These are phyloP conservation scores for Gonapodya sp. DNA, from an alignment of 192 early-diverging fungal species.

Conservation along the genomic window DNA sequence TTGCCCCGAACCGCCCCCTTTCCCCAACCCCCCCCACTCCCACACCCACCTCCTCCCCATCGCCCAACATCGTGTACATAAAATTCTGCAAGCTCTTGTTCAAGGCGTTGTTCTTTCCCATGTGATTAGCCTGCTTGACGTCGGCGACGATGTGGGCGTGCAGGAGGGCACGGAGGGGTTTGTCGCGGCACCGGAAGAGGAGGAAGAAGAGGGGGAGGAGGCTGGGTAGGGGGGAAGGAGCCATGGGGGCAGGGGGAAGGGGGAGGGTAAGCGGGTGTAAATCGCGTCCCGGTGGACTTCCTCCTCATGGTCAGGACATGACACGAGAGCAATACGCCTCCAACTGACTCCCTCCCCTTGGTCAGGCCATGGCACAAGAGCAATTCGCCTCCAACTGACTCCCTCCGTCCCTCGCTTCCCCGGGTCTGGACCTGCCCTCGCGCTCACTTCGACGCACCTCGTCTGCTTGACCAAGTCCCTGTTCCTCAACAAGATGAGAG, in stretches of 20 bases:
- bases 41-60: slow-evolving; percentile 34
- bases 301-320: too few relatives aligned
- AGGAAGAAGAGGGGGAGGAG: slow-evolving; percentile 91
- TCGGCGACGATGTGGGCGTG: slow-evolving; percentile 93
- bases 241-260: neutral
- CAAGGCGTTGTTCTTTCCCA: slow-evolving; percentile 91
- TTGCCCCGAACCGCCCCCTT: neutral
- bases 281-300: neutral
- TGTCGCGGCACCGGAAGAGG: slow-evolving; percentile 90
- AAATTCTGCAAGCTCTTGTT: slow-evolving; percentile 96
- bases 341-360: too few relatives aligned
- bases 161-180: slow-evolving; percentile 74
- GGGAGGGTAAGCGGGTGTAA: neutral
- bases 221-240: slow-evolving; percentile 10
- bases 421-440: neutral
- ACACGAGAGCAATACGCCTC: too few relatives aligned
- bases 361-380: too few relatives aligned
- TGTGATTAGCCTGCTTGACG: slow-evolving; percentile 86
- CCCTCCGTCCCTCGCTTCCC: too few relatives aligned
- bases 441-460: too few relatives aligned
- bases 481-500: slow-evolving; percentile 80
- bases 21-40: neutral
- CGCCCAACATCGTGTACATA: slow-evolving; percentile 94
- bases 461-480: slow-evolving; percentile 62
- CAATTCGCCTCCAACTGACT: too few relatives aligned